Evolutionary conservation across 345 rosid genomes (phyloP), one percentile per base, ranked within the genome.

Genomic region (Gossypium anomalum): DNA sequence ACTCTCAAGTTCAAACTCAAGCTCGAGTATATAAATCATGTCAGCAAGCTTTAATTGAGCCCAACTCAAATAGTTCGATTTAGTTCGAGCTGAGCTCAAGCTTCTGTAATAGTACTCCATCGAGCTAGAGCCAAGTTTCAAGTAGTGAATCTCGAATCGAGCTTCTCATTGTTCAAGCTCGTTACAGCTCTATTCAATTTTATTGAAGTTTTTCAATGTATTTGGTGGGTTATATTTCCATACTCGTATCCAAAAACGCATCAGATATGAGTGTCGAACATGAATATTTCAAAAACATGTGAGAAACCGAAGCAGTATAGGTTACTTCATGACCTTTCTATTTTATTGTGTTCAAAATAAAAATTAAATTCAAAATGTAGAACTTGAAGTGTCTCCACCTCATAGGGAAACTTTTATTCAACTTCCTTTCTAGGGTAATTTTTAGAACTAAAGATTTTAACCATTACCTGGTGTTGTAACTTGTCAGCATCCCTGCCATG

Each of bases 401-500:
- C n/a, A 51, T 72, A 61, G 58, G 34, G 44, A 15, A 69, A 29
- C 59, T 69, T 49, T 1, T 3, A 49, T 69, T 69, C 9, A 27
- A 17, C 23, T 51, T 51, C 52, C 48, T 62, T 27, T 23, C 55
- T 45, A 61, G 57, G 55, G 25, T 25, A 38, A 9, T 16, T 58
- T 73, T 59, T 34, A 49, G 45, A 13, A 14, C 10, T 15, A 34
- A 34, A 45, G 11, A 43, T 43, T 65, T 34, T 9, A 43, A 44
- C 14, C 2, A 45, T 76, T 85, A 91, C 99, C 97, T 93, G 99
- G 84, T 96, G 99, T 80, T 96, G 99, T 84, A 93, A 84, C 82
- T 96, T 96, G 79, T 93, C 98, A 62, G 94, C 88, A 3, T 96
- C 97, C 52, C 99, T 90, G 63, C 97, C 98, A 75, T 96, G 99